Base-by-base conservation (phyloP, 225 moss, liverwort and hornwort species). In the Pseudisothecium myosuroides region DNA sequence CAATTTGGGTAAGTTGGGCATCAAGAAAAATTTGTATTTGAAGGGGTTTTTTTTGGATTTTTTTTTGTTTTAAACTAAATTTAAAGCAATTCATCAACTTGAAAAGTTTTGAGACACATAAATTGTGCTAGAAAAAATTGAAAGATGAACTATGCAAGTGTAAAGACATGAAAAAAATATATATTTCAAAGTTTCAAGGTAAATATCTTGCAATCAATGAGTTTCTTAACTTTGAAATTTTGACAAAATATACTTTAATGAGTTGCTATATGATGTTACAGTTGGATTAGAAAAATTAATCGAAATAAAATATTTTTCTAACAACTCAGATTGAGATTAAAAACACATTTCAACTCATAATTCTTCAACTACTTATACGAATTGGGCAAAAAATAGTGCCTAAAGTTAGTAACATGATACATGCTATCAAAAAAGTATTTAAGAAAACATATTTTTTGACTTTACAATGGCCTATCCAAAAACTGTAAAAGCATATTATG, bases 21-120 rank as follows among this genome's bases (percentile, higher is more conserved):
- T 22, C 3, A 19, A 67, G 2, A 22, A 67, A 36, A 21, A 67
- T 12, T 21, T 67, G 12, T 12, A n/a, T 22, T 67, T n/a, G 12
- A 7, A 1, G 21, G 21, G 2, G 20, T 1, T 0, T 5, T 36
- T 21, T 0, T 11, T 34, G 10, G 10, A 36, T 34, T 3, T 68
- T 68, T 12, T 68, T n/a, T n/a, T n/a, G n/a, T n/a, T n/a, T n/a
- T n/a, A n/a, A n/a, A n/a, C n/a, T n/a, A n/a, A n/a, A n/a, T n/a
- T n/a, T n/a, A n/a, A 68, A 68, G 13, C 12, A 68, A 22, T 4
- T 68, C 68, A n/a, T n/a, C 1, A 68, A n/a, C 2, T 68, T 68
- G 2, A 68, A 68, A 6, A 31, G 4, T 10, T 19, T 8, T n/a
- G 0, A n/a, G 4, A 34, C 12, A 12, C 4, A 68, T 12, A 39